Conservation (phyloP, 2,329 filamentous ascomycete genomes). For the Sclerotinia minor region DNA sequence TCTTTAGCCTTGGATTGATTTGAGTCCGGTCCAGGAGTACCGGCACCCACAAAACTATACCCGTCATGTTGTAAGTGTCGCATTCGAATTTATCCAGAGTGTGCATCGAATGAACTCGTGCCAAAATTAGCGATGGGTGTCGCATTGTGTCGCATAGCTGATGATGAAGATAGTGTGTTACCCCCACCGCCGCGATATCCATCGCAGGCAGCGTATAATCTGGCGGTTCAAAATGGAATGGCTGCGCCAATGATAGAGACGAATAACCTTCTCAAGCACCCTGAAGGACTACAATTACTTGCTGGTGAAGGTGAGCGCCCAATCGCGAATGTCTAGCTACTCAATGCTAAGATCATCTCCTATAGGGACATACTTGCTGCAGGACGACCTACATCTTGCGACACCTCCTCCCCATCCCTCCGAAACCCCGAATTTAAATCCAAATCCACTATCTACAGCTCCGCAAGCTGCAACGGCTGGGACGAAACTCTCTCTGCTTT, state of each 20-base stretch:
- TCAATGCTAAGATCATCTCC: constrained; percentile 8
- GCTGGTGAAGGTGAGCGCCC: constrained; percentile 76
- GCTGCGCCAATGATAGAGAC: constrained; percentile 83
- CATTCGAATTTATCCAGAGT: constrained; percentile 21
- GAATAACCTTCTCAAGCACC: constrained; percentile 82
- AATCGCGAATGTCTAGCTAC: background rate
- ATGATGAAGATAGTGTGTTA: constrained; percentile 58
- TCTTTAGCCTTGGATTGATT: constrained; percentile 2
- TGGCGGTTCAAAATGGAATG: constrained; percentile 66
- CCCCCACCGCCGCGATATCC: constrained; percentile 85
- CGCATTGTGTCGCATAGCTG: constrained; percentile 18
- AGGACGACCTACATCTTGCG: constrained; percentile 88
- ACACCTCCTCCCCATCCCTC: constrained; percentile 95
- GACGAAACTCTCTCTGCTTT: constrained; percentile 77
- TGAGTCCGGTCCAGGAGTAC: background rate
- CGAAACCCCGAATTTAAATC: constrained; percentile 81
- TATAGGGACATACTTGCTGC: constrained; percentile 81
- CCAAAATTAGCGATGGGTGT: constrained; percentile 32
- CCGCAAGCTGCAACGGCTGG: constrained; percentile 81
- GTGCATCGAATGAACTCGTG: constrained; percentile 15
- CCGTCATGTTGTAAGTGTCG: constrained; percentile 25
- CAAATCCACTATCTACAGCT: constrained; percentile 85
- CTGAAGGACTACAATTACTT: constrained; percentile 82
- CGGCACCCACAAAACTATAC: background rate
- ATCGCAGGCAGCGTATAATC: constrained; percentile 69